Evolutionary conservation across 2,329 filamentous ascomycete species (phyloP).

Genomic region (Cladophialophora immunda): DNA sequence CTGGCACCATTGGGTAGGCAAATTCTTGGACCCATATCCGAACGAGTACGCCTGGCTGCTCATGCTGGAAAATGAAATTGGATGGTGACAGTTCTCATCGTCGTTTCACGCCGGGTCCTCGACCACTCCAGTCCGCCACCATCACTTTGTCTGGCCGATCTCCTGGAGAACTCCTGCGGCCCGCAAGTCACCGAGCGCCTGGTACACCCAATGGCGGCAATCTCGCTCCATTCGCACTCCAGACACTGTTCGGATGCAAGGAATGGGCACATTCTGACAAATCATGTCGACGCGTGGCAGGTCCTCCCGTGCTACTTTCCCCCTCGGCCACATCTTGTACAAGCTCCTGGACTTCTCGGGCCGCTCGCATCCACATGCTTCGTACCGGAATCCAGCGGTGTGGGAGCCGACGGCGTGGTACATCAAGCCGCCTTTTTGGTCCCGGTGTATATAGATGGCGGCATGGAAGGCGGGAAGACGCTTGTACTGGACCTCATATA

Average conservation of each 20-base stretch:
- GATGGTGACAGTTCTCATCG: constrained; percentile 25
- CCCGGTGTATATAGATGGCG: constrained; percentile 1
- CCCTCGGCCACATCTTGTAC: constrained; percentile 3
- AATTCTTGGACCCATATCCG: constrained; percentile 44
- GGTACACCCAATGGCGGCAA: constrained; percentile 4
- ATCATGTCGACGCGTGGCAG: background rate
- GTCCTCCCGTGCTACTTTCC: background rate
- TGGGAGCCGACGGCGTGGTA: constrained; percentile 4
- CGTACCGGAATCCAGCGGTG: background rate
- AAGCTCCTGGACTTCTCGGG: constrained; percentile 1
- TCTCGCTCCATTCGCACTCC: background rate
- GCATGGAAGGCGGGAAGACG: constrained; percentile 3
- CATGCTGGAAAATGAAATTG: constrained; percentile 41
- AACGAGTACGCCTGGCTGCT: constrained; percentile 46
- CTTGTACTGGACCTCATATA: constrained; percentile 8
- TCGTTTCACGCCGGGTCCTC: background rate
- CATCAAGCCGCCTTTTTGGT: background rate
- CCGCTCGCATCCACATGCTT: background rate
- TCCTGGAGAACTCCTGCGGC: constrained; percentile 3
- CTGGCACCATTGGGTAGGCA: constrained; percentile 46
- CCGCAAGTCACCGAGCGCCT: background rate
- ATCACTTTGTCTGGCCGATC: background rate
- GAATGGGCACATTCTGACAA: background rate
- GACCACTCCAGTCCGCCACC: background rate
- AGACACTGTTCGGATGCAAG: background rate